These are phyloP conservation scores for Nothopassalora personata DNA, from an alignment of 2,329 filamentous ascomycete species.

Conservation along the genomic window DNA sequence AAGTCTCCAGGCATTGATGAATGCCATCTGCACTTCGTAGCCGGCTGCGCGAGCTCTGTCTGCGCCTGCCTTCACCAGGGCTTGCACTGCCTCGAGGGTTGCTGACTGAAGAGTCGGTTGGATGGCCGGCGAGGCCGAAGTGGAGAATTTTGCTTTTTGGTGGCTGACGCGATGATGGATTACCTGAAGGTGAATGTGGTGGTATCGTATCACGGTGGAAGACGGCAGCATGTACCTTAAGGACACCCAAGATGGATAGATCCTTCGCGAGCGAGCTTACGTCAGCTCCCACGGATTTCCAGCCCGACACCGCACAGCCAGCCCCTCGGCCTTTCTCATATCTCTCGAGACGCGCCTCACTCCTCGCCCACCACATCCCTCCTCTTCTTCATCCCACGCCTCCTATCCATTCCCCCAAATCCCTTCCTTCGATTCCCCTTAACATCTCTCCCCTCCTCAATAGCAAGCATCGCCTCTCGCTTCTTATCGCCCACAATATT, in stretches of 20 bases:
- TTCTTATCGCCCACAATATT: conserved; percentile 95
- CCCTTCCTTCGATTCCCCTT: conserved; percentile 62
- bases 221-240: too few relatives aligned
- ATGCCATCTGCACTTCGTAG: conserved; percentile 4
- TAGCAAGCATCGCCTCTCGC: conserved; percentile 80
- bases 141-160: neutral
- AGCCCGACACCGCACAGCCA: too few relatives aligned
- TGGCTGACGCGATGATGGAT: neutral
- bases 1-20: neutral
- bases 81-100: neutral
- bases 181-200: too few relatives aligned
- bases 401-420: too few relatives aligned
- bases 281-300: too few relatives aligned
- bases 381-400: too few relatives aligned
- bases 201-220: too few relatives aligned
- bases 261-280: too few relatives aligned
- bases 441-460: conserved; percentile 88
- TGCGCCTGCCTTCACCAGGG: neutral
- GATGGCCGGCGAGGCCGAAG: conserved; percentile 5
- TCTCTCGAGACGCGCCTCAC: too few relatives aligned
- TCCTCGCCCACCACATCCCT: too few relatives aligned
- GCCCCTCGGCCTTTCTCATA: too few relatives aligned
- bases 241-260: too few relatives aligned
- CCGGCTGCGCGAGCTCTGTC: conserved; percentile 5
- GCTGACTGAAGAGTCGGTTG: neutral